Conservation (phyloP, 345 rosid species). For the Xanthoceras sorbifolium region DNA sequence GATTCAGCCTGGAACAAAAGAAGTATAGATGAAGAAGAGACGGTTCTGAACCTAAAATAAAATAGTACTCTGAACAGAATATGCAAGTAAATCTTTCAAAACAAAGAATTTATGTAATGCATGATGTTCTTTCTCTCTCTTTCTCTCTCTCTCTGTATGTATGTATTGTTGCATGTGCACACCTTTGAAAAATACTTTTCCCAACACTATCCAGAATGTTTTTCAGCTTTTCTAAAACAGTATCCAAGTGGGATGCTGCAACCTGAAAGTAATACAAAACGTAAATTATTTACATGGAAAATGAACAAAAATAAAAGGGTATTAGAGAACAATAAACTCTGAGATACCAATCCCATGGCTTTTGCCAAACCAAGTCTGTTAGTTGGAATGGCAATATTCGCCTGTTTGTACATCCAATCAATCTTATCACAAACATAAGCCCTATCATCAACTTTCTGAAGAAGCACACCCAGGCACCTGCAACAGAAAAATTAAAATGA, state of each 20-base stretch:
- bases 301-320: slow-evolving; percentile 8
- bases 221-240: slow-evolving; percentile 91
- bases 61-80: no score
- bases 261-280: slow-evolving; percentile 55
- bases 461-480: slow-evolving; percentile 92
- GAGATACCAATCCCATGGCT: slow-evolving; percentile 94
- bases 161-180: slow-evolving; percentile 1
- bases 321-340: slow-evolving; percentile 16
- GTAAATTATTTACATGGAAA: slow-evolving; percentile 21
- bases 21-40: neutral
- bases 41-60: neutral
- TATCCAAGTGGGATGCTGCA: slow-evolving; percentile 96
- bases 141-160: neutral
- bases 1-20: neutral
- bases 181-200: slow-evolving; percentile 86
- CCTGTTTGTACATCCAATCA: slow-evolving; percentile 87
- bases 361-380: slow-evolving; percentile 98
- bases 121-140: no score
- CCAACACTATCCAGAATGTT: slow-evolving; percentile 80
- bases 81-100: no score
- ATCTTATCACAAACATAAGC: slow-evolving; percentile 80
- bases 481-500: slow-evolving; percentile 27
- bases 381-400: slow-evolving; percentile 76
- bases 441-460: slow-evolving; percentile 87
- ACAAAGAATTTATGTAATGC: no score